Base-by-base conservation (phyloP, 2,329 filamentous ascomycete species). In the Cryoendolithus antarcticus region DNA sequence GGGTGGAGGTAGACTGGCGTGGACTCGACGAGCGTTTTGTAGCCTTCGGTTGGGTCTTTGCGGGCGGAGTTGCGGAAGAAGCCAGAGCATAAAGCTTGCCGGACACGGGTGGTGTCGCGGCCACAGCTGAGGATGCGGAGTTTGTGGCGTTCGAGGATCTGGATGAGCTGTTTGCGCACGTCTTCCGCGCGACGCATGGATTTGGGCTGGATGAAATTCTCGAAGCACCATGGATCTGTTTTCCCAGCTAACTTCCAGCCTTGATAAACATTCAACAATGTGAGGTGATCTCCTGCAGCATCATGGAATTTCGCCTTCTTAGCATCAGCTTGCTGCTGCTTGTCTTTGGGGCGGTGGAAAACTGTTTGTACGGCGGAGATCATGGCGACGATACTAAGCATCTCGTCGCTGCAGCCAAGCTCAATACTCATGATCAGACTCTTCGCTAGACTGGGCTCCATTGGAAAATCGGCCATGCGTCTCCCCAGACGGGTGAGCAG, bases 301-400 rank as follows among this genome's bases (percentile, higher is more conserved):
- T 98, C 91, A 64, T 95, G 86, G 64, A 98, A 98, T 59, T 95
- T 95, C 48, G 86, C 73, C 63, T 95, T 95, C 69, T 96, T 96
- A 62, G 95, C 85, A 57, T 98, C 91, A 3, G 93, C 91, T 60
- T 94, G 86, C 35, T 83, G 74, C 56, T 96, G 89, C 65, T 98
- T 98, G 58, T 98, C 93, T 55, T 95, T 94, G 0, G 93, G 91
- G 0, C 93, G 80, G 62, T 95, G 93, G 64, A 96, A 98, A 32
- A 95, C 77, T 2, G 76, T 83, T 40, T 82, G 77, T 6, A 91
- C 78, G 9, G 62, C 66, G 30, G 82, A 88, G 40, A 98, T 76
- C 86, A 95, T 93, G 32, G 86, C 83, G 2, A 98, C 86, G 44
- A 98, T 95, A 47, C 77, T 89, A 19, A 98, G 76, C 54, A 96